Conservation (phyloP, 2,329 filamentous ascomycete species). For the Trematosphaeria pertusa region DNA sequence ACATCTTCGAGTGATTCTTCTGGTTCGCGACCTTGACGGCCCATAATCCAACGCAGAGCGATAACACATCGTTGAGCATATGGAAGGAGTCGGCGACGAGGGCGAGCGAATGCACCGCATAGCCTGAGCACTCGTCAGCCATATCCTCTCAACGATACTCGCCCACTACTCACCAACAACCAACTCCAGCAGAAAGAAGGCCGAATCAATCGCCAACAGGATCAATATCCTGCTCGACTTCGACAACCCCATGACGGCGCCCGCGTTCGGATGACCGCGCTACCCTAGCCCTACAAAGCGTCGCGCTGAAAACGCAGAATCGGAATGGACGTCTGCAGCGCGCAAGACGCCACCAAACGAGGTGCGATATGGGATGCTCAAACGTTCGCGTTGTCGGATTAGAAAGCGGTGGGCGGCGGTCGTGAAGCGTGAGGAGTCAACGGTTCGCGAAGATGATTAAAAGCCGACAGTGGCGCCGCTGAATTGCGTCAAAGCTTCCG, state of each 20-base stretch:
- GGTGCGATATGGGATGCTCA: no score
- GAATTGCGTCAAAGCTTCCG: no score
- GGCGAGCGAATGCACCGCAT: slow-evolving; percentile 88
- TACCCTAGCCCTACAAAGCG: no score
- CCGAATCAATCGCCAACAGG: slow-evolving; percentile 86
- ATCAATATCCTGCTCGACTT: slow-evolving; percentile 92
- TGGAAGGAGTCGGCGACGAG: slow-evolving; percentile 97
- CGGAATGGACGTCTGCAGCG: no score
- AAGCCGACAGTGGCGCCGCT: no score
- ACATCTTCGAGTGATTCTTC: slow-evolving; percentile 81
- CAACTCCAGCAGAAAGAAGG: slow-evolving; percentile 91
- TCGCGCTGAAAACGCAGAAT: no score
- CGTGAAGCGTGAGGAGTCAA: no score
- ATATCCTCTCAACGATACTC: background rate
- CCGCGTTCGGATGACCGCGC: no score
- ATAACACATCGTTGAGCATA: slow-evolving; percentile 99
- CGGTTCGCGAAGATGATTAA: no score
- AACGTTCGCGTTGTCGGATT: no score
- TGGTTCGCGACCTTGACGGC: slow-evolving; percentile 88
- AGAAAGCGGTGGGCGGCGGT: no score
- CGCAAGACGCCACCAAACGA: no score
- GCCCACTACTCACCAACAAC: slow-evolving; percentile 64
- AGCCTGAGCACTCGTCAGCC: slow-evolving; percentile 57
- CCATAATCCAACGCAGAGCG: slow-evolving; percentile 90
- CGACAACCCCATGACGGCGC: slow-evolving; percentile 77